Base-by-base conservation (phyloP, 2,329 filamentous ascomycete species). In the Scedosporium minutisporum region DNA sequence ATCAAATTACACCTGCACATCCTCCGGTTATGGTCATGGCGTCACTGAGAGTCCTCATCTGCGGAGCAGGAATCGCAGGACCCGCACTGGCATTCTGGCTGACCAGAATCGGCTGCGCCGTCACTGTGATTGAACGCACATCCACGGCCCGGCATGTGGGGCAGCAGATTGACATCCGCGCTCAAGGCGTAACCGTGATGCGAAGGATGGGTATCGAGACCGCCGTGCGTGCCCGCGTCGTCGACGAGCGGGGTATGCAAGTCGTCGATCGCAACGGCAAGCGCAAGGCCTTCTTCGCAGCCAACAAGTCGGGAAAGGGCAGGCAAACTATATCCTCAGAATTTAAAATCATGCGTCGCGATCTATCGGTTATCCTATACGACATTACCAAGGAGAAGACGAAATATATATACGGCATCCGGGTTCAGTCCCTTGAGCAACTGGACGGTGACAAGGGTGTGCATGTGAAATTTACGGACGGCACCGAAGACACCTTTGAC, bases 271-370 rank as follows among this genome's bases (percentile, higher is more conserved):
- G 65, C 0, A 63, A 69, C 0, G 77, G 78, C 62, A 69, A 67
- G 0, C 61, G 67, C 2, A 69, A 71, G 51, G 82, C 77, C n/a
- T 71, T 69, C 4, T 73, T 82, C 55, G 67, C 68, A 23, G 71
- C 71, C 41, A 76, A 77, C 65, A 58, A 58, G 55, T 70, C 76
- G 0, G 78, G 77, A 3, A 71, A 75, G 61, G 76, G 77, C 0
- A 67, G 66, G 38, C 79, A 82, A 67, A 72, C 71, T 7, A 69
- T 83, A 27, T 82, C 80, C 0, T 79, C 77, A 64, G 84, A 87
- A 63, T 85, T 77, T 64, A 84, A 87, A 71, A 81, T 87, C 58
- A 81, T 87, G 76, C 75, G 84, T 7, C 82, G 80, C 0, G 80
- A 85, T 61, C 67, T 87, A n/a, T 77, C 78, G 3, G 70, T 72